These are phyloP conservation scores for Massarina eburnea DNA, from an alignment of 2,329 filamentous ascomycete genomes.

Conservation along the genomic window DNA sequence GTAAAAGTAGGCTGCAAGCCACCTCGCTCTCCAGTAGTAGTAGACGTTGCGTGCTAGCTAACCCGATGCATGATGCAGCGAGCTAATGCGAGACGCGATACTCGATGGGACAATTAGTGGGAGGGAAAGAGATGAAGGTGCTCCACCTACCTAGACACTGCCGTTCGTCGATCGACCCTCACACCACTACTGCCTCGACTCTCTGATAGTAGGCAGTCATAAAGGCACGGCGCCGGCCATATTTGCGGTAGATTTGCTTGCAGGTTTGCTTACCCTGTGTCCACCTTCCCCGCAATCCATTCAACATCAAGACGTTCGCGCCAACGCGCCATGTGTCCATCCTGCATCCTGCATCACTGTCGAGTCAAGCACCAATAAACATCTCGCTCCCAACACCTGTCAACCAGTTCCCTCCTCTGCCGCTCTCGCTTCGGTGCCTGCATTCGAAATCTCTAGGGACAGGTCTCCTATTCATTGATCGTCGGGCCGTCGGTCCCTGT, in stretches of 20 bases:
- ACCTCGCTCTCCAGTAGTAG: neutral
- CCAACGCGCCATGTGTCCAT: conserved; percentile 10
- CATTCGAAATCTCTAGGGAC: conserved; percentile 10
- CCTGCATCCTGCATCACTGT: conserved; percentile 18
- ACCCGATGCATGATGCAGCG: neutral
- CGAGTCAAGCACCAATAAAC: conserved; percentile 25
- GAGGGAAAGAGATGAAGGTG: neutral
- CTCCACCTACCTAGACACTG: conserved; percentile 2
- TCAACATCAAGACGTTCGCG: neutral
- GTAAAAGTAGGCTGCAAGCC: neutral
- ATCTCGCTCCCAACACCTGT: conserved; percentile 3
- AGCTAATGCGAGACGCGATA: neutral
- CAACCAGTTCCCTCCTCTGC: neutral
- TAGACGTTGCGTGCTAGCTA: neutral
- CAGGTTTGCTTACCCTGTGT: too few species aligned
- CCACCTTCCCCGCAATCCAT: conserved; percentile 9
- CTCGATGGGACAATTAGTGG: too few species aligned
- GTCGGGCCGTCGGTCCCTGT: conserved; percentile 29
- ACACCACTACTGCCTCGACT: conserved; percentile 1
- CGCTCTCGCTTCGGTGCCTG: conserved; percentile 8
- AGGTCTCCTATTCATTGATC: conserved; percentile 12
- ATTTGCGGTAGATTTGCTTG: too few species aligned
- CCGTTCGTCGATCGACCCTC: neutral
- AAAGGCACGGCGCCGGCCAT: neutral
- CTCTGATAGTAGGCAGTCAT: neutral